These are phyloP conservation scores for Exophiala viscosa DNA, from an alignment of 2,329 filamentous ascomycete genomes.

Conservation along the genomic window DNA sequence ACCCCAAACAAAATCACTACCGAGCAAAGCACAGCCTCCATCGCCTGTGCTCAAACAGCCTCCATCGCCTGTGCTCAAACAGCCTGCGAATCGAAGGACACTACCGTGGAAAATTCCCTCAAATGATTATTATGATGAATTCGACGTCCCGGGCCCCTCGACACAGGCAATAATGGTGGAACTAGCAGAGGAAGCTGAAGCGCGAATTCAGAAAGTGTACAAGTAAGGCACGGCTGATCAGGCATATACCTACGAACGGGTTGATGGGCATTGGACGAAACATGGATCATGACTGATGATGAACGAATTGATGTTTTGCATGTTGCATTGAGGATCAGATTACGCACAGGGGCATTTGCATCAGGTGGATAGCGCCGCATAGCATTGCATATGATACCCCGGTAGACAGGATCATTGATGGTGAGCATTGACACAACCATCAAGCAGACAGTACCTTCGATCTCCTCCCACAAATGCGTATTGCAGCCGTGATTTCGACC, in stretches of 20 bases:
- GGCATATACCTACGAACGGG: neutral
- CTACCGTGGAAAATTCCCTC: constrained; percentile 7
- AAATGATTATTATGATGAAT: constrained; percentile 11
- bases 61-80: neutral
- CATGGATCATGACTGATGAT: neutral
- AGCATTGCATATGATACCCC: constrained; percentile 3
- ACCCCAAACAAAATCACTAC: neutral
- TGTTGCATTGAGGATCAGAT: too few relatives aligned
- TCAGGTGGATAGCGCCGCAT: neutral
- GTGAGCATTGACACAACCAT: neutral
- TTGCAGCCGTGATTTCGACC: too few relatives aligned
- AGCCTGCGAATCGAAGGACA: neutral
- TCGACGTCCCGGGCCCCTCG: constrained; percentile 15
- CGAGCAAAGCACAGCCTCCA: neutral
- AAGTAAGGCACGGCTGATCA: neutral
- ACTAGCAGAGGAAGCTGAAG: constrained; percentile 17
- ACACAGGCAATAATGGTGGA: constrained; percentile 22
- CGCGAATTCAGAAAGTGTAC: neutral
- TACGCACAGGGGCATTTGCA: too few relatives aligned
- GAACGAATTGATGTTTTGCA: neutral
- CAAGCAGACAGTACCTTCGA: too few relatives aligned
- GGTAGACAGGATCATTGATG: neutral
- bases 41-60: neutral
- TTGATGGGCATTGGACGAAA: neutral
- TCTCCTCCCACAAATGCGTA: too few relatives aligned